phyloP scores from a whole-genome alignment of 495 filamentous ascomycete species.

The Opeltia flavorubescens region DNA sequence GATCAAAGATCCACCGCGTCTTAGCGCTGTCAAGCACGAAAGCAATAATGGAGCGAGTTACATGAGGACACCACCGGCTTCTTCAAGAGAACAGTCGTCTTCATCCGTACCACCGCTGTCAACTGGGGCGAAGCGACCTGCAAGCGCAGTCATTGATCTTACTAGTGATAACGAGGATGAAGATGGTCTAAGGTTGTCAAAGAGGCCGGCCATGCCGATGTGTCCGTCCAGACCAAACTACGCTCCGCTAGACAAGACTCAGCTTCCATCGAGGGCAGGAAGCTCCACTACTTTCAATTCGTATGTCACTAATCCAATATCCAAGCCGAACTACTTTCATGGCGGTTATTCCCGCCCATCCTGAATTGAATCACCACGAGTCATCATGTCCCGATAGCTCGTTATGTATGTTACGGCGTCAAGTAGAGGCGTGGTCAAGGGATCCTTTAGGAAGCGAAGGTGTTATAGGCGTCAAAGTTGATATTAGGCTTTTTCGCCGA shows the following conservation, averaged over 20 bases:
- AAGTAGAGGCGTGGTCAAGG: not conserved
- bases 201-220: constrained; percentile 25
- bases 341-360: not conserved
- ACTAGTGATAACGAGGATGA: constrained; percentile 70
- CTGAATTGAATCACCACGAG: too few species aligned
- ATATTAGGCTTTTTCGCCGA: too few species aligned
- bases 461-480: not conserved
- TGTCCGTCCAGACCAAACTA: not conserved
- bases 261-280: not conserved
- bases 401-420: not conserved
- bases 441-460: not conserved
- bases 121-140: constrained; percentile 45
- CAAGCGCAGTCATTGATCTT: constrained; percentile 60
- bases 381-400: not conserved
- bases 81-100: constrained; percentile 41
- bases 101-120: constrained; percentile 29
- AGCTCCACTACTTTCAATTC: not conserved
- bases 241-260: not conserved
- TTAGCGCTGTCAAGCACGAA: constrained; percentile 34
- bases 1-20: constrained; percentile 38
- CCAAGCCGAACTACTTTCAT: not conserved
- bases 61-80: constrained; percentile 36
- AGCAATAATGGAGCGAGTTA: constrained; percentile 19
- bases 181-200: constrained; percentile 41
- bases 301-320: not conserved